Evolutionary conservation across 108 stramenopile genomes (phyloP).

Genomic region (Stephanodiscus minutulus): DNA sequence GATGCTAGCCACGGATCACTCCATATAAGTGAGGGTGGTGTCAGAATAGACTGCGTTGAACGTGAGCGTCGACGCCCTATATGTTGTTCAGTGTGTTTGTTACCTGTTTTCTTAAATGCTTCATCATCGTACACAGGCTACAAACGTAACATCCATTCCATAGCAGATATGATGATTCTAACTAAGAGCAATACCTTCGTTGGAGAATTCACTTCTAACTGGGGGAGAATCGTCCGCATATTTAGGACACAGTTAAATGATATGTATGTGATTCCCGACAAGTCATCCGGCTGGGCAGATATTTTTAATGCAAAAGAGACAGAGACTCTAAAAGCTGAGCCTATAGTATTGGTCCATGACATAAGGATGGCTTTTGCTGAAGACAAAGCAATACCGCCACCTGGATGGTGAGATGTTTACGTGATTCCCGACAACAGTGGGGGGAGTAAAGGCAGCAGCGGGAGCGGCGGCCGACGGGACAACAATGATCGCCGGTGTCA

Average conservation of each 20-base stretch:
- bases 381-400: slow-evolving; percentile 8
- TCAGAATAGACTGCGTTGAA: slow-evolving; percentile 13
- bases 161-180: slow-evolving; percentile 29
- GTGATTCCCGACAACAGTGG: no score
- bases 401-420: slow-evolving; percentile 6
- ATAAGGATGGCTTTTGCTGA: slow-evolving; percentile 5
- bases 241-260: slow-evolving; percentile 20
- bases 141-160: slow-evolving; percentile 24
- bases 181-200: slow-evolving; percentile 21
- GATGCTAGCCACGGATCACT: background rate
- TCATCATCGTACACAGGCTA: background rate
- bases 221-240: slow-evolving; percentile 25
- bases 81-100: background rate
- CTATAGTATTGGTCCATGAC: slow-evolving; percentile 8
- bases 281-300: slow-evolving; percentile 1
- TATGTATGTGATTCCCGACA: slow-evolving; percentile 3
- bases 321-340: background rate
- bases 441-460: no score
- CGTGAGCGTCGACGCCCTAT: background rate
- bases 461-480: no score
- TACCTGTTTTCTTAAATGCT: background rate
- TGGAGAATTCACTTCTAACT: slow-evolving; percentile 32
- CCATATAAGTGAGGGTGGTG: slow-evolving; percentile 5
- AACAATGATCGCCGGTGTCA: no score
- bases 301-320: background rate